phyloP scores from a whole-genome alignment of 2,329 filamentous ascomycete genomes.

The Pseudocercospora pini-densiflorae region DNA sequence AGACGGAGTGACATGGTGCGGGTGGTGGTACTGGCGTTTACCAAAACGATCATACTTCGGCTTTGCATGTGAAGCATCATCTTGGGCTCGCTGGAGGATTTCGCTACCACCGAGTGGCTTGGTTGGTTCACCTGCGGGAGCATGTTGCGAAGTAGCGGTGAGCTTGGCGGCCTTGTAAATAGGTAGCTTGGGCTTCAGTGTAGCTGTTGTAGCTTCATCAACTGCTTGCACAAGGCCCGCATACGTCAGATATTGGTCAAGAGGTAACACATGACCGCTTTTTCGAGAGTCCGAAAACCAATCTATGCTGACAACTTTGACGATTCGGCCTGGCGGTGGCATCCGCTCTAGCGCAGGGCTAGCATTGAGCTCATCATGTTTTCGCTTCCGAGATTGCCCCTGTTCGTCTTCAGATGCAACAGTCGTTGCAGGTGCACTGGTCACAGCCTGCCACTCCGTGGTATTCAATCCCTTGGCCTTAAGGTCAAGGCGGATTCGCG shows the following conservation, averaged over 20 bases:
- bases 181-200: slow-evolving; percentile 18
- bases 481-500: slow-evolving; percentile 78
- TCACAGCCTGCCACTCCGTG: slow-evolving; percentile 15
- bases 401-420: not conserved
- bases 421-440: not conserved
- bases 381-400: slow-evolving; percentile 11
- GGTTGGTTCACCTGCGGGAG: slow-evolving; percentile 15
- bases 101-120: slow-evolving; percentile 12
- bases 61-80: slow-evolving; percentile 35
- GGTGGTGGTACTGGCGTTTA: slow-evolving; percentile 30
- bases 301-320: slow-evolving; percentile 58
- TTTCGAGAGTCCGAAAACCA: slow-evolving; percentile 59
- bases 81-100: slow-evolving; percentile 60
- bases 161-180: slow-evolving; percentile 11
- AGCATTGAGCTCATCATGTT: slow-evolving; percentile 7
- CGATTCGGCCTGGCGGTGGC: slow-evolving; percentile 33
- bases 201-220: slow-evolving; percentile 20
- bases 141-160: slow-evolving; percentile 16
- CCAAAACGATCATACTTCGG: slow-evolving; percentile 30
- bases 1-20: slow-evolving; percentile 22
- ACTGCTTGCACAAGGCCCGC: slow-evolving; percentile 50
- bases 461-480: slow-evolving; percentile 67
- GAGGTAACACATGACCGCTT: slow-evolving; percentile 48
- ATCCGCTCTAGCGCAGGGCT: not conserved
- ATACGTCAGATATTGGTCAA: slow-evolving; percentile 58